Evolutionary conservation across 2,329 filamentous ascomycete genomes (phyloP), one percentile per base, ranked within the genome.

Genomic region (Paraphoma chrysanthemicola): DNA sequence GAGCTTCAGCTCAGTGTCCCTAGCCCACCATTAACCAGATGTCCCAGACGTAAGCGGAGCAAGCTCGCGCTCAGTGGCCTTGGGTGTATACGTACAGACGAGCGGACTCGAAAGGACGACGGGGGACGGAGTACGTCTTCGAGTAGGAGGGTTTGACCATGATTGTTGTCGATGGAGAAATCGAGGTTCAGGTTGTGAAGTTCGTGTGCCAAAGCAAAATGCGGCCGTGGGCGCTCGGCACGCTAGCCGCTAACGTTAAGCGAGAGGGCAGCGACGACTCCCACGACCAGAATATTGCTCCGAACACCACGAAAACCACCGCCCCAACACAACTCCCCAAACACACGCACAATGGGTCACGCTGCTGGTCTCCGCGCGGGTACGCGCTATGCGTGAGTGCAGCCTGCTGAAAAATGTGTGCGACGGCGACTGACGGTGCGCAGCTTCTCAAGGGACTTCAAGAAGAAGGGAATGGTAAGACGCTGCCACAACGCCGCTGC

Each of bases 51-150:
- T 98, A 86, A 93, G 89, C 88, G 91, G 91, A 96, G 92, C 93
- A 93, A 91, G 93, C 94, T 97, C 90, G 81, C 87, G 87, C 89
- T 96, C 90, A 98, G 90, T 98, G 95, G 94, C 90, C 93, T 88
- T 88, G 84, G 83, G 66, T 48, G 29, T 59, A 66, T 89, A 97
- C 94, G 91, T 90, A 98, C 95, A 99, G 89, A 91, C 95, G 95
- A 86, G 95, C 95, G 84, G 93, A 94, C 91, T 98, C 95, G 88
- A 97, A 98, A 80, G 95, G 94, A 86, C 94, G 91, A 85, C 90
- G 88, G 79, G 94, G 93, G 87, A 96, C 93, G 90, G 96, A 97
- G 83, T 96, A 96, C 88, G 95, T 99, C 92, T 99, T 99, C 81
- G 91, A 96, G 87, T 97, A 97, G 77, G 90, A 90, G 81, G 89